phyloP scores from a whole-genome alignment of 768 basidiomycete species.

The Calocera viscosa region DNA sequence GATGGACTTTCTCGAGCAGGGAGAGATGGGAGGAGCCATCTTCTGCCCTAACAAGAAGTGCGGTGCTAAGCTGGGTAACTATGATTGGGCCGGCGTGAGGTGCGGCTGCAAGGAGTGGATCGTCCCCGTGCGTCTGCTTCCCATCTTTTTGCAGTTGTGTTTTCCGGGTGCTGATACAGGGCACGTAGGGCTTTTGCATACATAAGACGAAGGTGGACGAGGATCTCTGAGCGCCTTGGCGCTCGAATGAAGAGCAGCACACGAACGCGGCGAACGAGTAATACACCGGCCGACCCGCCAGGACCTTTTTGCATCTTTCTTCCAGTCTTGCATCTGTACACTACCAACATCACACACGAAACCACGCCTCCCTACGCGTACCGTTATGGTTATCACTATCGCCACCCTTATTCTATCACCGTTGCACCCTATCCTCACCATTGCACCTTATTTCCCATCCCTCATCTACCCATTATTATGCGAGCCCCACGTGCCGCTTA shows the following conservation, averaged over 20 bases:
- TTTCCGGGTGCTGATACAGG: not conserved
- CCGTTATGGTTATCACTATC: no score
- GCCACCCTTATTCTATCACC: no score
- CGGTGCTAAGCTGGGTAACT: constrained; percentile 82
- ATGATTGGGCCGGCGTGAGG: constrained; percentile 89
- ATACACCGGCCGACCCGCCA: not conserved
- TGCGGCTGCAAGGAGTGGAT: constrained; percentile 92
- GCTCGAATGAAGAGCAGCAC: not conserved
- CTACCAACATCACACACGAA: not conserved
- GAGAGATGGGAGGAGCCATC: constrained; percentile 77
- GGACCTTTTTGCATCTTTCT: not conserved
- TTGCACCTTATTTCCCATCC: no score
- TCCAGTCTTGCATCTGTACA: not conserved
- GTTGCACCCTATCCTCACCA: no score
- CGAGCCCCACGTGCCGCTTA: not conserved
- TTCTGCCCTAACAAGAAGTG: constrained; percentile 87
- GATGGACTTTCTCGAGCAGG: constrained; percentile 81
- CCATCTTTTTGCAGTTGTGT: no score
- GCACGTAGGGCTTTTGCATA: constrained; percentile 41
- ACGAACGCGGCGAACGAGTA: not conserved
- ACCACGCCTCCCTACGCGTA: not conserved
- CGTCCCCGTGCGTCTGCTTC: constrained; percentile 53
- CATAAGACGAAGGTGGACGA: constrained; percentile 45
- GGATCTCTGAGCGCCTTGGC: constrained; percentile 22
- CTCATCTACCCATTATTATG: no score